Conservation (phyloP, 352 stramenopile species). For the Peronospora tabacina region DNA sequence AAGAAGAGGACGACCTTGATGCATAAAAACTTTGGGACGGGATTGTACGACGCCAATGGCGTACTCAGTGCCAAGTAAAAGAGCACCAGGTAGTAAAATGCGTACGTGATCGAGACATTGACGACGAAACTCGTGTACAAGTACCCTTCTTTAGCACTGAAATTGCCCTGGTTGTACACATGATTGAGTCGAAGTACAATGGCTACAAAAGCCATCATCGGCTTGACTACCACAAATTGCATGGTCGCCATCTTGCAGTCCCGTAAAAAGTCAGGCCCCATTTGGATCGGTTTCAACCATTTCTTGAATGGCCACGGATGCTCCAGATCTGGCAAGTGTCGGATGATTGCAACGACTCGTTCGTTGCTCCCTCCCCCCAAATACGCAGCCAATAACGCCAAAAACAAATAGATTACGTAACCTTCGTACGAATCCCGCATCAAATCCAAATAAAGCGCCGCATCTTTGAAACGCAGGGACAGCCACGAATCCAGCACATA, state of each 20-base stretch:
- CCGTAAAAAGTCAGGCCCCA: constrained; percentile 83
- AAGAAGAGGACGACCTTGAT: constrained; percentile 99
- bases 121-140: constrained; percentile 91
- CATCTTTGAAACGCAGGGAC: constrained; percentile 92
- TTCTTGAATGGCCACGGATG: constrained; percentile 72
- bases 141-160: constrained; percentile 74
- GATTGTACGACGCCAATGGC: constrained; percentile 89
- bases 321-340: constrained; percentile 48
- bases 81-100: constrained; percentile 95
- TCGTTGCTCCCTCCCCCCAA: constrained; percentile 89
- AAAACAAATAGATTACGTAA: constrained; percentile 97
- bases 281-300: constrained; percentile 58
- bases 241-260: constrained; percentile 93
- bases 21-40: constrained; percentile 96
- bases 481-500: constrained; percentile 96
- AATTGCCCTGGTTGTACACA: constrained; percentile 81
- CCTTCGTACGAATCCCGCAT: constrained; percentile 97
- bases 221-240: constrained; percentile 95
- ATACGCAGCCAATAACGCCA: constrained; percentile 94
- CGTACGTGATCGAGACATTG: constrained; percentile 95
- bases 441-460: constrained; percentile 88
- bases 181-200: constrained; percentile 83
- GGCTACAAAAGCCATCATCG: constrained; percentile 82
- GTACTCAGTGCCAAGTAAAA: constrained; percentile 93
- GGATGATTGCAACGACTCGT: constrained; percentile 49